phyloP scores from a whole-genome alignment of 2,329 filamentous ascomycete genomes.

The Rhinocladiella mackenziei region DNA sequence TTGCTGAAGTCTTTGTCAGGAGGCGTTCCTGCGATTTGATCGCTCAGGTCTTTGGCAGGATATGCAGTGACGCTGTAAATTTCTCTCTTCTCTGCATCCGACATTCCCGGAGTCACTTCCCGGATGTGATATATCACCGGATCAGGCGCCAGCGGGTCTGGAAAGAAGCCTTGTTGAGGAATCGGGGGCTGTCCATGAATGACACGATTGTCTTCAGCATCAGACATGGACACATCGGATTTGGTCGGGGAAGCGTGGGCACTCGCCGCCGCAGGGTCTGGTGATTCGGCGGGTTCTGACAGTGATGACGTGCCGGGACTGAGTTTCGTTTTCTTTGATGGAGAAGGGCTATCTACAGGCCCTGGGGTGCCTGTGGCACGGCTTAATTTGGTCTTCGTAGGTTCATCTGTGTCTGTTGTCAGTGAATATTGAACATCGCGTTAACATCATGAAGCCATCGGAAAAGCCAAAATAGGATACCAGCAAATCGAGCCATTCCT shows the following conservation, averaged over 20 bases:
- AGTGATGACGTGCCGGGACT: constrained; percentile 31
- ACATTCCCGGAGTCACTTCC: constrained; percentile 68
- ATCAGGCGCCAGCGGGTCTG: constrained; percentile 84
- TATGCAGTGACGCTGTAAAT: constrained; percentile 86
- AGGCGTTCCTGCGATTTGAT: constrained; percentile 81
- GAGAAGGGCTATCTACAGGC: constrained; percentile 28
- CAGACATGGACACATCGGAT: constrained; percentile 59
- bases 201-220: constrained; percentile 42
- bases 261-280: constrained; percentile 45
- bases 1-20: constrained; percentile 95
- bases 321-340: constrained; percentile 30
- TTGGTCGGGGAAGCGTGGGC: constrained; percentile 60
- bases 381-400: constrained; percentile 18
- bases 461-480: too few species aligned
- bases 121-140: constrained; percentile 93
- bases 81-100: constrained; percentile 76
- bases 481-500: too few species aligned
- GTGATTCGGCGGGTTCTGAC: constrained; percentile 31
- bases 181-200: constrained; percentile 60
- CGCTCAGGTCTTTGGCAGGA: constrained; percentile 72
- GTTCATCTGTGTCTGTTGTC: constrained; percentile 19
- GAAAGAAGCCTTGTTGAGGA: constrained; percentile 81
- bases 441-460: too few species aligned
- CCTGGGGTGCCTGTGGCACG: constrained; percentile 22
- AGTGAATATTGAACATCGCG: too few species aligned